phyloP scores from a whole-genome alignment of 169 alveolate species.

The Eimeria brunetti region DNA sequence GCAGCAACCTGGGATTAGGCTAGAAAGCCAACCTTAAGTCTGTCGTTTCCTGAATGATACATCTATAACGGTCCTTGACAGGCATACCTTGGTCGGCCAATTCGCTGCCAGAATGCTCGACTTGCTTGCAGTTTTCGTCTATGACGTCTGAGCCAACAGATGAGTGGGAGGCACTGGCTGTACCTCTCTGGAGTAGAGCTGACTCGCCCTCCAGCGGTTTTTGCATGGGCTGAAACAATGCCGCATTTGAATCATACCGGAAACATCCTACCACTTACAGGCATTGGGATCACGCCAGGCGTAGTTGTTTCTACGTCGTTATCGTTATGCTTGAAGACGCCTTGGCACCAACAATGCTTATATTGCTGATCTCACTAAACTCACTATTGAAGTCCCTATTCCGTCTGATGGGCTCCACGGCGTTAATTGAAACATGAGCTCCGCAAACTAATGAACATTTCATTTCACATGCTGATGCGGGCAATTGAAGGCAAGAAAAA shows the following conservation, averaged over 20 bases:
- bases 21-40: background rate
- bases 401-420: conserved; percentile 24
- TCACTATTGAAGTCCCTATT: background rate
- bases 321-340: background rate
- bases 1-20: background rate
- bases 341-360: background rate
- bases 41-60: background rate
- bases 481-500: background rate
- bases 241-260: background rate
- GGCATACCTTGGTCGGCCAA: conserved; percentile 59
- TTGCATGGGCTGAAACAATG: conserved; percentile 29
- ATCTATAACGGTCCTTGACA: background rate
- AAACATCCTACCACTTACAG: background rate
- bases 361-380: background rate
- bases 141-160: background rate
- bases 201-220: conserved; percentile 23
- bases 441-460: conserved; percentile 44
- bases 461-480: background rate
- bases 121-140: background rate
- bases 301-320: background rate
- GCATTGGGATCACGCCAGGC: background rate
- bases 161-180: background rate
- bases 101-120: background rate
- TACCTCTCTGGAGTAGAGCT: background rate
- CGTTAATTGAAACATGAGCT: conserved; percentile 30